Evolutionary conservation across 495 filamentous ascomycete species (phyloP), one percentile per base, ranked within the genome.

Genomic region (Rusavskia elegans): DNA sequence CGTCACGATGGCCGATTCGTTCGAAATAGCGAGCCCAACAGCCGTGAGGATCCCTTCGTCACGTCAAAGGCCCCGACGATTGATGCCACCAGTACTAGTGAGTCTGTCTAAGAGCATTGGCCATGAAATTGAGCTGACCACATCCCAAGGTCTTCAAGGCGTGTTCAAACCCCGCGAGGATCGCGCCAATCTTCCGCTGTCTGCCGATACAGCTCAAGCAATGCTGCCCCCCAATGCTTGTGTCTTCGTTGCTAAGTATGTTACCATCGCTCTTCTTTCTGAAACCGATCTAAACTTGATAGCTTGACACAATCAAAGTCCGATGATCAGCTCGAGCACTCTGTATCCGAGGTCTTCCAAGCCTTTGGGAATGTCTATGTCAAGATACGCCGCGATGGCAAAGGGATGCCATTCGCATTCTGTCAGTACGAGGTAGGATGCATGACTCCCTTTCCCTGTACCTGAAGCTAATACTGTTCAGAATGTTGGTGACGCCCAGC

Each of bases 201-300:
- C 62, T 8, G 60, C 64, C 50, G 64, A 72, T n/a, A 78, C 80
- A 52, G 72, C 77, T n/a, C 80, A 82, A 55, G 65, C 64, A 6
- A 60, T 76, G 45, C 78, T 75, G 45, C 71, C 72, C 7, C 65
- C 76, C 3, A 68, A 65, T 30, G 71, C 74, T 53, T 81, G 80
- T 55, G 68, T 82, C 16, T 82, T 83, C 53, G 76, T 82, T 42
- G 80, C 80, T 10, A 83, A 83, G 79, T 81, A 68, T 66, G 74
- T 71, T 19, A 25, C 13, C 5, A 25, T 49, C 29, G n/a, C 16
- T 29, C 10, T 7, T 23, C 40, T 13, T 25, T 41, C 6, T 32
- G 17, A 21, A 30, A 42, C 14, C 14, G 20, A 21, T 3, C 38
- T 35, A 10, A 46, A 1, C 8, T 46, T 29, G 23, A 11, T 13